phyloP scores from a whole-genome alignment of 768 basidiomycete species.

The Mycena latifolia region DNA sequence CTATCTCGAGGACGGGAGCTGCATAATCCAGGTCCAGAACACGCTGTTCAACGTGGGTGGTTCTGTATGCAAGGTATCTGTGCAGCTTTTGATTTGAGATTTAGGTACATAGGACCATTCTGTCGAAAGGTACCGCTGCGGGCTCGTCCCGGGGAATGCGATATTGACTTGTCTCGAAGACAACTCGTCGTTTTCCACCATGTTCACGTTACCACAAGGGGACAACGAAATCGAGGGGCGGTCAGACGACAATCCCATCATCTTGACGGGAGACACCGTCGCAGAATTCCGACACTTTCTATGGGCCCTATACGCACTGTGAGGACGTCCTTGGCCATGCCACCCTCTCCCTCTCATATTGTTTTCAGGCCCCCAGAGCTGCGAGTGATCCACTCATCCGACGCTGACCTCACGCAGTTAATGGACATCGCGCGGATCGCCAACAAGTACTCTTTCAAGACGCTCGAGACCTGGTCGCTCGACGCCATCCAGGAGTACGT shows the following conservation, averaged over 20 bases:
- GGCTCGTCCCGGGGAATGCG: not conserved
- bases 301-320: conserved; percentile 84
- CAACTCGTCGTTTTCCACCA: conserved; percentile 70
- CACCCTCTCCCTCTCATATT: conserved; percentile 59
- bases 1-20: conserved; percentile 79
- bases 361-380: conserved; percentile 27
- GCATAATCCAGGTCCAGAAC: conserved; percentile 71
- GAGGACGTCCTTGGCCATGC: conserved; percentile 44
- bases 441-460: conserved; percentile 83
- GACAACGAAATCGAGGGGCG: conserved; percentile 63
- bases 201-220: conserved; percentile 79
- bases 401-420: conserved; percentile 64
- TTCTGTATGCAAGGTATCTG: too few relatives aligned
- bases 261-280: conserved; percentile 71
- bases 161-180: conserved; percentile 41
- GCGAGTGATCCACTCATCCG: conserved; percentile 37
- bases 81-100: conserved; percentile 6
- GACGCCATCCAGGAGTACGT: conserved; percentile 80
- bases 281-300: conserved; percentile 80
- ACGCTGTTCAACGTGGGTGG: conserved; percentile 75
- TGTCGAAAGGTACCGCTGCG: conserved; percentile 57
- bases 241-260: conserved; percentile 74
- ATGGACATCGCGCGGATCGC: conserved; percentile 75
- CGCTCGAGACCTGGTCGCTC: conserved; percentile 80
- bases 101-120: conserved; percentile 71